Evolutionary conservation across 2,329 filamentous ascomycete genomes (phyloP), one percentile per base, ranked within the genome.

Genomic region (Ophiosphaerella narmari): DNA sequence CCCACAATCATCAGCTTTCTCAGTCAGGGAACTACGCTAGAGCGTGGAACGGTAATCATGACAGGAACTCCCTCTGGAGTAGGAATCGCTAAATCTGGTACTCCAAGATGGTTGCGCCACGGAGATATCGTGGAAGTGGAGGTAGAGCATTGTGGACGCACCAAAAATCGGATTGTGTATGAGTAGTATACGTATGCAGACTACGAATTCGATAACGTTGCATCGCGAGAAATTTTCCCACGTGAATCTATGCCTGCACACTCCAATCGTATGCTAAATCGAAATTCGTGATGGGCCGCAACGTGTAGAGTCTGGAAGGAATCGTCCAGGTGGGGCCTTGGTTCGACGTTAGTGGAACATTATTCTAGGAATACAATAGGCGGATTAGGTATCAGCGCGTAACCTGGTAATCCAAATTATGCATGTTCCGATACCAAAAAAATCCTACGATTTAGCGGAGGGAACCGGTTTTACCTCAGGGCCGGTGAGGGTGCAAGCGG

Each of bases 21-120:
- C 35, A 77, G 74, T 5, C 71, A 71, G 51, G 67, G 68, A 37
- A 65, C 54, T 13, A 62, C 76, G 16, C 54, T 79, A 52, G 65
- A 74, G 60, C 68, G 64, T 29, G 76, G 77, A 0, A 74, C 68
- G 32, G 62, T 77, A 34, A 77, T 78, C 46, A 75, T 78, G 75
- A 78, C 75, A 1, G 76, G 76, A 2, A 78, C 76, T 1, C 71
- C 71, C 0, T 68, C 72, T 0, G 76, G 77, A 21, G 76, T 79
- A 14, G 73, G 74, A 59, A 66, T 73, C 31, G 69, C 72, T 26
- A 74, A 75, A 7, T 70, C 70, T 42, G 62, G 63, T 39, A 53
- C 59, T 8, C 61, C 63, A 12, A 62, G 76, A 18, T 69, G 67
- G 6, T 50, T 78, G 34, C 66, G 63, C 12, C 51, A 72, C 39